A percentile compares a stretch with the other conserved stretches of the same genome.
phyloP scores from a whole-genome alignment of 2,329 filamentous ascomycete species.

The Lasiodiplodia hormozganensis region DNA sequence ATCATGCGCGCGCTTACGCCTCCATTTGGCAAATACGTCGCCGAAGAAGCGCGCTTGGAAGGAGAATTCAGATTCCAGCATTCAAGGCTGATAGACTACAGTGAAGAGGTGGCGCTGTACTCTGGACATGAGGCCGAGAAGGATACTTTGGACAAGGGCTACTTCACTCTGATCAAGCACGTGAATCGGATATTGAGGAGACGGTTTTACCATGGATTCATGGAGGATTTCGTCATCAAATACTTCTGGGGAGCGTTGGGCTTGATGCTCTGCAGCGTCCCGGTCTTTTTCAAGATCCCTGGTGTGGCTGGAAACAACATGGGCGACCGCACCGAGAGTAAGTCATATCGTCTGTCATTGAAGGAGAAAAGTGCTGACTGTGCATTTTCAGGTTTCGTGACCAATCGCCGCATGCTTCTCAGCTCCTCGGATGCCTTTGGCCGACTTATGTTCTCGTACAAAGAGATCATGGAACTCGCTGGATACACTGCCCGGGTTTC shows the following conservation, averaged over 20 bases:
- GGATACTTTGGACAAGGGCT: slow-evolving; percentile 95
- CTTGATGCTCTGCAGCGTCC: slow-evolving; percentile 88
- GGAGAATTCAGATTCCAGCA: slow-evolving; percentile 97
- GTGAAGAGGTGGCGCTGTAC: slow-evolving; percentile 93
- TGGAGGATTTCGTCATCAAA: slow-evolving; percentile 99
- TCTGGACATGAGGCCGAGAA: slow-evolving; percentile 93
- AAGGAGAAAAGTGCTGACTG: slow-evolving; percentile 27
- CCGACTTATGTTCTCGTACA: slow-evolving; percentile 96
- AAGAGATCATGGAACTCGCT: slow-evolving; percentile 94
- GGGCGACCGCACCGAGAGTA: slow-evolving; percentile 71
- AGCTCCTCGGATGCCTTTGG: slow-evolving; percentile 96
- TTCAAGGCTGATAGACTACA: slow-evolving; percentile 92
- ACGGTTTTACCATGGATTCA: slow-evolving; percentile 96
- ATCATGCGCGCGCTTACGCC: slow-evolving; percentile 94
- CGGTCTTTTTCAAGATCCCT: slow-evolving; percentile 93
- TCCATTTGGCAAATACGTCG: slow-evolving; percentile 96
- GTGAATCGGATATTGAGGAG: slow-evolving; percentile 93
- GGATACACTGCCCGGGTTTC: slow-evolving; percentile 94
- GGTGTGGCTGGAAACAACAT: slow-evolving; percentile 63
- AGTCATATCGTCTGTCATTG: slow-evolving; percentile 36
- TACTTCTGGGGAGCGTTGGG: slow-evolving; percentile 98
- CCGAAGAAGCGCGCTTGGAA: slow-evolving; percentile 91
- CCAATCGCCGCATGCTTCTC: slow-evolving; percentile 88
- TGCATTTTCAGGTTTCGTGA: slow-evolving; percentile 73
- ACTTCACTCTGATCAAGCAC: slow-evolving; percentile 98